Evolutionary conservation across 106 monocot genomes (phyloP).

Genomic region (Iris macrosiphon): DNA sequence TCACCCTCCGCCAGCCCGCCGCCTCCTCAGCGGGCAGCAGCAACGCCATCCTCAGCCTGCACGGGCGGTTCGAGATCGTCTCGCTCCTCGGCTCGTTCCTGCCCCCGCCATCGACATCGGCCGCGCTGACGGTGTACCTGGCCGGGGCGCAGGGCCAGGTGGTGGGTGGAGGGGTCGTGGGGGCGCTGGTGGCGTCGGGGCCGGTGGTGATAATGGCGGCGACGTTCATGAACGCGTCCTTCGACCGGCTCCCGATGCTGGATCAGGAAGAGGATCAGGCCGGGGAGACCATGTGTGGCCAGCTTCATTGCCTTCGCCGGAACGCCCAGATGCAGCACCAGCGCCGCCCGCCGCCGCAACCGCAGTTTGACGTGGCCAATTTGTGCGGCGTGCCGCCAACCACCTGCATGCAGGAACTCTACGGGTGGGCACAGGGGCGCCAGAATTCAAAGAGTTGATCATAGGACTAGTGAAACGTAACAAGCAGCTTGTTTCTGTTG

Average conservation of each 20-base stretch:
- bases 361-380: no score
- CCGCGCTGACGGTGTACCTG: constrained; percentile 15
- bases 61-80: constrained; percentile 17
- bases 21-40: neutral
- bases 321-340: no score
- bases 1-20: constrained; percentile 17
- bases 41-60: neutral
- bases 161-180: constrained; percentile 1
- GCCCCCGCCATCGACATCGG: constrained; percentile 8
- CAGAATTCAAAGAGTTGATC: no score
- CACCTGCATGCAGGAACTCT: no score
- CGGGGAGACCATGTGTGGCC: no score
- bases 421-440: no score
- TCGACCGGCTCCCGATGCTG: neutral
- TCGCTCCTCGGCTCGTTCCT: constrained; percentile 18
- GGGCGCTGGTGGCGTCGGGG: neutral
- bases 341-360: no score
- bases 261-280: neutral
- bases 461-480: no score
- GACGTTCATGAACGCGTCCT: constrained; percentile 3
- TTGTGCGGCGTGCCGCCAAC: no score
- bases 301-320: no score
- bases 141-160: constrained; percentile 30
- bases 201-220: constrained; percentile 1
- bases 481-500: no score